phyloP scores from a whole-genome alignment of 176 grass and related monocot species.

The Oryza meridionalis region DNA sequence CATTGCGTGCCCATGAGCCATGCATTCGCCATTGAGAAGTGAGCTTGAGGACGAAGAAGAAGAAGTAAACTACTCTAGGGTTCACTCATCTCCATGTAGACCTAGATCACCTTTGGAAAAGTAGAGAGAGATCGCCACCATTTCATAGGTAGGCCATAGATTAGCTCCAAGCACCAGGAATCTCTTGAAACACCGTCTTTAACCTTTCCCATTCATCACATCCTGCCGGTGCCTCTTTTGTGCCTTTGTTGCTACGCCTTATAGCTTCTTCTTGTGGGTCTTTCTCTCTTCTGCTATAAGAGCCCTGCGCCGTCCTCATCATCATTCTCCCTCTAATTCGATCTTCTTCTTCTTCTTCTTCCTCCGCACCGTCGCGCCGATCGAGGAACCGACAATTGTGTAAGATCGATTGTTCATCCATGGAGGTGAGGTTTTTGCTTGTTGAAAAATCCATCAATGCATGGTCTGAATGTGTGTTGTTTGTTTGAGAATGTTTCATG shows the following conservation, averaged over 20 bases:
- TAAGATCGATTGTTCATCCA: conserved; percentile 14
- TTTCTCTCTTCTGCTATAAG: conserved; percentile 43
- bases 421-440: conserved; percentile 47
- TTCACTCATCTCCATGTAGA: conserved; percentile 61
- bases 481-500: not conserved
- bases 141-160: conserved; percentile 42
- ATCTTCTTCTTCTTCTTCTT: conserved; percentile 23
- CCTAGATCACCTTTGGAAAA: conserved; percentile 65
- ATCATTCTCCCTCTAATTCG: conserved; percentile 19
- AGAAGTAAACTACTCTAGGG: conserved; percentile 24
- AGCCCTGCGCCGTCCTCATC: conserved; percentile 27
- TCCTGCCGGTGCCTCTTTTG: conserved; percentile 65
- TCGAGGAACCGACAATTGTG: conserved; percentile 13
- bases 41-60: conserved; percentile 39
- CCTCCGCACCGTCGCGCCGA: not conserved
- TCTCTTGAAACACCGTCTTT: conserved; percentile 52
- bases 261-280: not conserved
- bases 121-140: conserved; percentile 45
- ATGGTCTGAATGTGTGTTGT: not conserved
- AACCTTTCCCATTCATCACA: conserved; percentile 63
- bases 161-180: conserved; percentile 42
- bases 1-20: conserved; percentile 37
- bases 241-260: conserved; percentile 38
- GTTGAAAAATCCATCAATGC: not conserved
- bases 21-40: conserved; percentile 38